Evolutionary conservation across 495 filamentous ascomycete species (phyloP).

Genomic region (Penicillium cosmopolitanum): DNA sequence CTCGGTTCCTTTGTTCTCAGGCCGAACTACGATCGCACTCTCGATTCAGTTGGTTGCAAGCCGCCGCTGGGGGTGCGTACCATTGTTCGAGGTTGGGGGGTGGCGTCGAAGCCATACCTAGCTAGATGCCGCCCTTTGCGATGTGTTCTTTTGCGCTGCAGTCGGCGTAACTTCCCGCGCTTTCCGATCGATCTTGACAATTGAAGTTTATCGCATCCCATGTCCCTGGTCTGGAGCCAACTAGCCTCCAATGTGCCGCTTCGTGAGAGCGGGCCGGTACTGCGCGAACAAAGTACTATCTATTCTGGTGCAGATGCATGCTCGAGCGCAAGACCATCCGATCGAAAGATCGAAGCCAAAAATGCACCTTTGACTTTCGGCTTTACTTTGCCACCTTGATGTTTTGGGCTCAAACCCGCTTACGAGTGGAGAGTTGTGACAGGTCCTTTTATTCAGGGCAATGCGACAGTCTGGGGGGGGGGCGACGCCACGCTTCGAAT

Average conservation of each 20-base stretch:
- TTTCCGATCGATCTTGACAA: conserved; percentile 30
- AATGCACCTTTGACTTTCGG: background rate
- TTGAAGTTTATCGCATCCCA: conserved; percentile 23
- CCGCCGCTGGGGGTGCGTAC: background rate
- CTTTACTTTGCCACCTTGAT: conserved; percentile 2
- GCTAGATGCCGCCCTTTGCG: conserved; percentile 15
- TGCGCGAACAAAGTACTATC: conserved; percentile 1
- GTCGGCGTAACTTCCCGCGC: conserved; percentile 25
- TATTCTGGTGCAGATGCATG: conserved; percentile 3
- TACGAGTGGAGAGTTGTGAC: conserved; percentile 11
- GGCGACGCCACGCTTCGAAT: conserved; percentile 6
- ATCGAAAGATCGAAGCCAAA: background rate
- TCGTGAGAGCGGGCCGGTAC: conserved; percentile 2
- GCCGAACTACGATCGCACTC: conserved; percentile 8
- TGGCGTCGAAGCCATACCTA: background rate
- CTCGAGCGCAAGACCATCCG: conserved; percentile 1
- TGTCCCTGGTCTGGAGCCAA: background rate
- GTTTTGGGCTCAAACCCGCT: background rate
- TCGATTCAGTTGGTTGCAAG: conserved; percentile 15
- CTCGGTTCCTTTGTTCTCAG: conserved; percentile 7
- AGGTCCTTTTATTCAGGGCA: conserved; percentile 10
- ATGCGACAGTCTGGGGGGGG: background rate
- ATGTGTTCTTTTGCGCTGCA: conserved; percentile 13
- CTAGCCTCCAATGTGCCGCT: conserved; percentile 1
- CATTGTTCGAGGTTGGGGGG: conserved; percentile 1